Evolutionary conservation across 2,329 filamentous ascomycete genomes (phyloP), one percentile per base, ranked within the genome.

Genomic region (Aspergillus sp.): DNA sequence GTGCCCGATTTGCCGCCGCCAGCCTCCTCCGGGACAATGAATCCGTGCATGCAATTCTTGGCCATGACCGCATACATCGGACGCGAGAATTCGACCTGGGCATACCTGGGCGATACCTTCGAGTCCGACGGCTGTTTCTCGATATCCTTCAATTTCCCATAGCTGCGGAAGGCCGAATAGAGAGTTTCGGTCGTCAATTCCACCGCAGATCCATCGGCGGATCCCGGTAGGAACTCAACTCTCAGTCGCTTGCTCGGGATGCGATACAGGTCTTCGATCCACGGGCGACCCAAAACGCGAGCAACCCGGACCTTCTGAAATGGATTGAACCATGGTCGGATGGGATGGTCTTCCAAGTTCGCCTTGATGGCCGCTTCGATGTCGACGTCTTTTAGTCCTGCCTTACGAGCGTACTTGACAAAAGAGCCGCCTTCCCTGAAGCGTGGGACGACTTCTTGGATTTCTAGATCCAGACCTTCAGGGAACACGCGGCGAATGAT

Each of bases 401-500:
- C 67, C 66, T 81, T 80, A 65, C 85, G 85, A 16, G 83, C 84
- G 71, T 96, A 92, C 74, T 96, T 97, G 73, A 98, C 88, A 73
- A 96, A 98, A 0, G 91, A 92, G 12, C 95, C 95, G 16, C 95
- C 95, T 71, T 99, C 95, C 69, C 96, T 93, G 29, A 96, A 81
- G 3, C 92, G 85, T 0, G 93, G 92, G 18, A 97, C 75, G 16
- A 97, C 88, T 69, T 96, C 89, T 3, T 87, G 90, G 51, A 96
- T 86, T 59, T 88, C 87, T 52, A 96, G 79, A 1, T 85, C 80
- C 1, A 88, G 69, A 10, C 82, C 82, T 4, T 80, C 73, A 1
- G 89, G 90, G 24, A 91, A 85, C 0, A 87, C 89, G 56, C 83
- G 83, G 50, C 84, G 75, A 14, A 87, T 77, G 18, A 89, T 80